These are phyloP conservation scores for Excoecaria agallocha DNA, from an alignment of 345 rosid species.

Conservation along the genomic window DNA sequence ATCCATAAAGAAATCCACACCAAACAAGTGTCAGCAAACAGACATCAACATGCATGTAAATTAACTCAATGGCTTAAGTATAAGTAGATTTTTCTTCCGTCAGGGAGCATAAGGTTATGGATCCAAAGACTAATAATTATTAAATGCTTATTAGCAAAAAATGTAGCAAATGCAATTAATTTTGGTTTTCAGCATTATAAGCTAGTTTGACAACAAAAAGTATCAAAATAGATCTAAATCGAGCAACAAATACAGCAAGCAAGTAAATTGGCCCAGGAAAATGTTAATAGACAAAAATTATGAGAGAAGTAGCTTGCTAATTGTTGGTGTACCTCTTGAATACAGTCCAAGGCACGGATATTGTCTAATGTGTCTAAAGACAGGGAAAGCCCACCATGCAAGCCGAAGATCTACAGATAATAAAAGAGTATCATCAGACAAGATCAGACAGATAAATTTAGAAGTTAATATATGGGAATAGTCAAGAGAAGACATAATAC, in stretches of 20 bases:
- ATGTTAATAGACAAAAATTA: not conserved
- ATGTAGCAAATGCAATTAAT: not conserved
- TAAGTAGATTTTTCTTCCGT: not conserved
- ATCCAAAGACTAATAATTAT: not conserved
- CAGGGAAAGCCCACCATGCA: conserved; percentile 42
- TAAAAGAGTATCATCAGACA: conserved; percentile 11
- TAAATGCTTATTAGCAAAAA: not conserved
- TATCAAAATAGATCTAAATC: too few relatives aligned
- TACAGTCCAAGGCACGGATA: conserved; percentile 33
- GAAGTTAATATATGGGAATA: not conserved
- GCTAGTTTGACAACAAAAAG: not conserved
- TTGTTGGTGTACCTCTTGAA: conserved; percentile 28
- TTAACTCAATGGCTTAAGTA: not conserved
- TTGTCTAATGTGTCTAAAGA: conserved; percentile 38
- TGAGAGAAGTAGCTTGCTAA: not conserved
- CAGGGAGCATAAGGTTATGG: not conserved
- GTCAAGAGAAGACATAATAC: not conserved
- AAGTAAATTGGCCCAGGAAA: not conserved
- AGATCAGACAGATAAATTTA: conserved; percentile 1
- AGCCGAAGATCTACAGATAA: conserved; percentile 30
- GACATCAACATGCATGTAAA: not conserved
- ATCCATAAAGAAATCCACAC: too few relatives aligned
- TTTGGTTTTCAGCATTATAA: not conserved
- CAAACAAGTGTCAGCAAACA: too few relatives aligned
- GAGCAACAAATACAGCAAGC: not conserved